phyloP scores from a whole-genome alignment of 108 stramenopile species.

The Schizochytrium sp. region DNA sequence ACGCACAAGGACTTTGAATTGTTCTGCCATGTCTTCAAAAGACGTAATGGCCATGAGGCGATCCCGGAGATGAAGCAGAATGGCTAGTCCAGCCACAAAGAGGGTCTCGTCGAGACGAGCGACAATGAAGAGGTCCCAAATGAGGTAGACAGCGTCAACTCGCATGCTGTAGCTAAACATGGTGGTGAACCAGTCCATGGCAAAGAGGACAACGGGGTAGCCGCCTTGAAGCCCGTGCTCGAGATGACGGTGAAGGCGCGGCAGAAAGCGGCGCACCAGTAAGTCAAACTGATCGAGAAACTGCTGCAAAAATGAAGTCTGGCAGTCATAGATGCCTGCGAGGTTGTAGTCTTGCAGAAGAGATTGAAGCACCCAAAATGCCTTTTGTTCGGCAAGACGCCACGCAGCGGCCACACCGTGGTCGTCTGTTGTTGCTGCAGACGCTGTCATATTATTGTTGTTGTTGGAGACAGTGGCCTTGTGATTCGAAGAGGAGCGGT shows the following conservation, averaged over 20 bases:
- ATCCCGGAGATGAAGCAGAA: neutral
- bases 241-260: neutral
- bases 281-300: neutral
- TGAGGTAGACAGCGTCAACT: neutral
- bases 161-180: constrained; percentile 15
- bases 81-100: neutral
- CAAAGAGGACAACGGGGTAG: constrained; percentile 8
- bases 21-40: neutral
- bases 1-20: neutral
- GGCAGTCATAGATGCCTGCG: neutral
- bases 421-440: no score
- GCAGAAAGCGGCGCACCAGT: neutral
- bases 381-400: neutral
- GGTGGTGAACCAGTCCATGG: constrained; percentile 16
- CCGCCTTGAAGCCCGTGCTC: neutral
- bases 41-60: neutral
- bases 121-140: neutral
- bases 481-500: no score
- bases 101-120: neutral
- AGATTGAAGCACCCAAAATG: neutral
- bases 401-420: neutral
- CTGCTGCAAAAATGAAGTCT: neutral
- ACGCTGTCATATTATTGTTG: no score
- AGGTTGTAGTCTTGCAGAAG: neutral
- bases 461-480: no score